Evolutionary conservation across 257 asterid species (phyloP), one percentile per base, ranked within the genome.

Genomic region (Parsonsia alboflavescens): DNA sequence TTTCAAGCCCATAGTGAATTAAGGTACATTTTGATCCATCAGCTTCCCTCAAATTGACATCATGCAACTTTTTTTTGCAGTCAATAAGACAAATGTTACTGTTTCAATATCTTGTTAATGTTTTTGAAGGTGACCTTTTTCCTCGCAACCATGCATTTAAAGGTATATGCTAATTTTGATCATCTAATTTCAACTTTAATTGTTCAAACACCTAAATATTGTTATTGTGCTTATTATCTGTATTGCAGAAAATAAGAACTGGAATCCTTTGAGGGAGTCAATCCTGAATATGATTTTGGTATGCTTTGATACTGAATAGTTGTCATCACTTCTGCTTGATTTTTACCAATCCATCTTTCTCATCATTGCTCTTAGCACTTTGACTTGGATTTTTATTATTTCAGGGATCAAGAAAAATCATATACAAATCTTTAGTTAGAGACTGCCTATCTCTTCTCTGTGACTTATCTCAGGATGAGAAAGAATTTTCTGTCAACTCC

Each of bases 391-490:
- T 70, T 57, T 61, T 61, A 44, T 68, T 46, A 79, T 83, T 80
- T 66, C 95, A 94, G 99, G 97, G 92, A 22, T 89, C 99, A 44
- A 90, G 99, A 81, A 94, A 88, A 82, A 79, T 88, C 48, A 66
- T 79, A 17, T 88, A 86, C 86, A 94, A 89, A 84, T 82, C 78
- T 70, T 84, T 94, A 19, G 76, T 89, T 30, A 86, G 86, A 88
- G 92, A 89, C 77, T 85, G 88, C 75, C 57, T 94, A 77, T 85
- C 80, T 53, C 58, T 85, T 73, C 77, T 86, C 78, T 79, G 85
- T 77, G 72, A 78, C 79, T 75, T 88, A 70, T 75, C 81, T 64
- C 26, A 19, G 82, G 85, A 57, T 54, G 79, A 70, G 67, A 49
- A 76, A 58, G 81, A 73, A 70, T 68, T 64, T 41, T 71, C 85